Evolutionary conservation across 2,329 filamentous ascomycete species (phyloP).

Genomic region (Penicillium brevicompactum): DNA sequence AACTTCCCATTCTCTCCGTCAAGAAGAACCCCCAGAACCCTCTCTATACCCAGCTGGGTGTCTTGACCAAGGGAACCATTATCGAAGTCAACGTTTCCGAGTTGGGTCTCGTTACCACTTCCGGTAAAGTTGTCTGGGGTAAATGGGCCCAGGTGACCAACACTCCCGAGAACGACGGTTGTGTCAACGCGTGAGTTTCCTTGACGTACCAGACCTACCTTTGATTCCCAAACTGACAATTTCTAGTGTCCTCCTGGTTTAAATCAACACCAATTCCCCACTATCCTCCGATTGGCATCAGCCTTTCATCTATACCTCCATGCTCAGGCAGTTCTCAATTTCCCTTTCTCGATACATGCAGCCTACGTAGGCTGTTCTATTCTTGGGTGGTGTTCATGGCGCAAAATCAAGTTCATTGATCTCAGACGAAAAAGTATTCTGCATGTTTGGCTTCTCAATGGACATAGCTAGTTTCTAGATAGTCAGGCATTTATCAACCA

Average conservation of each 20-base stretch:
- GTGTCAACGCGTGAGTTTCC: constrained; percentile 19
- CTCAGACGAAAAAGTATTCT: constrained; percentile 27
- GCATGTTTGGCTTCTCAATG: constrained; percentile 19
- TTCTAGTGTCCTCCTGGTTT: constrained; percentile 26
- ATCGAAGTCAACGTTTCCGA: constrained; percentile 94
- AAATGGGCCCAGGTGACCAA: constrained; percentile 71
- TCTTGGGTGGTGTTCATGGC: constrained; percentile 27
- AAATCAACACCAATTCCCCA: constrained; percentile 12
- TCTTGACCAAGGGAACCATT: constrained; percentile 80
- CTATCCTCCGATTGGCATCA: constrained; percentile 14
- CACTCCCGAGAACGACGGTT: constrained; percentile 14
- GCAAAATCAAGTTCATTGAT: constrained; percentile 24
- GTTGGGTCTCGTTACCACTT: constrained; percentile 84
- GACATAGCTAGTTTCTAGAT: constrained; percentile 22
- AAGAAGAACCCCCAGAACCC: constrained; percentile 89
- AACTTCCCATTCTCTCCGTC: constrained; percentile 75
- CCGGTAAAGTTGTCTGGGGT: constrained; percentile 92
- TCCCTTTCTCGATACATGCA: constrained; percentile 19
- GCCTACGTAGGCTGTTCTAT: constrained; percentile 21
- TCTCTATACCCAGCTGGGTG: constrained; percentile 88
- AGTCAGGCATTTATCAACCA: constrained; percentile 20
- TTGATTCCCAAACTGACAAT: background rate
- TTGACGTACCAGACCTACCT: background rate
- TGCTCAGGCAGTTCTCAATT: constrained; percentile 20
- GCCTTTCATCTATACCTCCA: constrained; percentile 27